A percentile compares a stretch with the other conserved stretches of the same genome.
Conservation (phyloP, 495 filamentous ascomycete species). For the Penicillium macrosclerotiorum region DNA sequence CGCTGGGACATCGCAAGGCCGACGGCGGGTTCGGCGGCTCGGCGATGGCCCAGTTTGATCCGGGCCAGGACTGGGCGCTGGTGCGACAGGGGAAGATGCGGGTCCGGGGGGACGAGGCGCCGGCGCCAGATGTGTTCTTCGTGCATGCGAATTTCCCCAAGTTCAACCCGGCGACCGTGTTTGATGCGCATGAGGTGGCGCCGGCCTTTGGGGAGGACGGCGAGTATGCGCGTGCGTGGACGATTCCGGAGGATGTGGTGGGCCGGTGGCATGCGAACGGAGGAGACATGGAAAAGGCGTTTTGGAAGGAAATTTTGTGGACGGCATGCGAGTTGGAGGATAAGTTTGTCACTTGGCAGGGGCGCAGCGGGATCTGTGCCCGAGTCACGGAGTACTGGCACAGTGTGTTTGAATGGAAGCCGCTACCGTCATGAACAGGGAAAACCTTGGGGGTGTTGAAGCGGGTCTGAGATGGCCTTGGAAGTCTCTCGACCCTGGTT, state of each 20-base stretch:
- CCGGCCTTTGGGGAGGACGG: slow-evolving; percentile 36
- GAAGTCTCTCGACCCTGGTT: no score
- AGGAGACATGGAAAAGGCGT: slow-evolving; percentile 45
- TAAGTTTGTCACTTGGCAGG: slow-evolving; percentile 37
- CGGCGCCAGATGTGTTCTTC: slow-evolving; percentile 34
- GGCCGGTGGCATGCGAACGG: slow-evolving; percentile 27
- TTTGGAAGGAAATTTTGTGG: slow-evolving; percentile 51
- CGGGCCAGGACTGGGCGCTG: slow-evolving; percentile 30
- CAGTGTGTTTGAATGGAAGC: slow-evolving; percentile 15
- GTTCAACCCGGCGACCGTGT: slow-evolving; percentile 47
- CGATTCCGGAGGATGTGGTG: slow-evolving; percentile 37
- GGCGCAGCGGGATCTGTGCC: slow-evolving; percentile 29
- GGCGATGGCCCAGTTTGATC: slow-evolving; percentile 40
- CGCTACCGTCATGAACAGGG: slow-evolving; percentile 4
- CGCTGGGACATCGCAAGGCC: slow-evolving; percentile 23
- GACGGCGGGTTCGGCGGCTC: slow-evolving; percentile 34
- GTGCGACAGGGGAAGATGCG: slow-evolving; percentile 18
- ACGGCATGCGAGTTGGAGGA: slow-evolving; percentile 46
- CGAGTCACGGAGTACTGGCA: slow-evolving; percentile 22
- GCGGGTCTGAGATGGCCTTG: no score
- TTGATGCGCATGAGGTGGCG: slow-evolving; percentile 33
- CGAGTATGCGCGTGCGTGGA: slow-evolving; percentile 43
- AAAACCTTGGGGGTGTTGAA: no score
- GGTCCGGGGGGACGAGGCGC: slow-evolving; percentile 12
- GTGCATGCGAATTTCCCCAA: slow-evolving; percentile 47